Evolutionary conservation across 2,329 filamentous ascomycete genomes (phyloP).

Genomic region (Alternaria brassicicola): DNA sequence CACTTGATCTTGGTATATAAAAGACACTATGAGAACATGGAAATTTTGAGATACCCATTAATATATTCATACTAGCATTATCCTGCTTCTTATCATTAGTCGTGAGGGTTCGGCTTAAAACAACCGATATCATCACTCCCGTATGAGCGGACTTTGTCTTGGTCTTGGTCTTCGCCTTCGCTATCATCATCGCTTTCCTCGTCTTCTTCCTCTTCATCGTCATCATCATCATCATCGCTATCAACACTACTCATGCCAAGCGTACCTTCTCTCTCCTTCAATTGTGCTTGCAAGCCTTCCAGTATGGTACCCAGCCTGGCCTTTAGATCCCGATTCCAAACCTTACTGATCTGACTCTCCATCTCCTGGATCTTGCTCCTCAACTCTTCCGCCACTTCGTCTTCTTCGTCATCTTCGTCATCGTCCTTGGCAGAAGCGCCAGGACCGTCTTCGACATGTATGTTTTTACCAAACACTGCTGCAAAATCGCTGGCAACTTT

Average conservation of each 20-base stretch:
- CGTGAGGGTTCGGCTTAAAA: background rate
- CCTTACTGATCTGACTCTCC: slow-evolving; percentile 41
- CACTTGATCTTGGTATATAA: background rate
- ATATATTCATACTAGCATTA: slow-evolving; percentile 1
- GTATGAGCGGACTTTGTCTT: background rate
- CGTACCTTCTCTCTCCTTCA: slow-evolving; percentile 25
- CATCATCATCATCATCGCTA: background rate
- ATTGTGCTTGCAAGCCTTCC: slow-evolving; percentile 37
- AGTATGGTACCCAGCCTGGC: slow-evolving; percentile 38
- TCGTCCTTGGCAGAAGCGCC: slow-evolving; percentile 38
- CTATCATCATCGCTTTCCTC: background rate
- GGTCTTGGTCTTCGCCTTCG: background rate
- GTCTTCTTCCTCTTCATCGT: background rate
- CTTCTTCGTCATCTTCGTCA: slow-evolving; percentile 34
- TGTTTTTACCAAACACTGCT: slow-evolving; percentile 53
- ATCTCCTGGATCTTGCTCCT: slow-evolving; percentile 44
- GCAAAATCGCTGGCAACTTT: slow-evolving; percentile 61
- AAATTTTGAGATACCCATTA: slow-evolving; percentile 13
- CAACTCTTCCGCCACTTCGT: slow-evolving; percentile 38
- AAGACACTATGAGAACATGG: background rate
- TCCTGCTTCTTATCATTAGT: background rate
- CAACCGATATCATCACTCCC: background rate
- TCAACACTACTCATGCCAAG: background rate
- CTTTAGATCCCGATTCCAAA: slow-evolving; percentile 46
- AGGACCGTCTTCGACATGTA: slow-evolving; percentile 48